phyloP scores from a whole-genome alignment of 2,329 filamentous ascomycete species.

The Hypoxylon rubiginosum region DNA sequence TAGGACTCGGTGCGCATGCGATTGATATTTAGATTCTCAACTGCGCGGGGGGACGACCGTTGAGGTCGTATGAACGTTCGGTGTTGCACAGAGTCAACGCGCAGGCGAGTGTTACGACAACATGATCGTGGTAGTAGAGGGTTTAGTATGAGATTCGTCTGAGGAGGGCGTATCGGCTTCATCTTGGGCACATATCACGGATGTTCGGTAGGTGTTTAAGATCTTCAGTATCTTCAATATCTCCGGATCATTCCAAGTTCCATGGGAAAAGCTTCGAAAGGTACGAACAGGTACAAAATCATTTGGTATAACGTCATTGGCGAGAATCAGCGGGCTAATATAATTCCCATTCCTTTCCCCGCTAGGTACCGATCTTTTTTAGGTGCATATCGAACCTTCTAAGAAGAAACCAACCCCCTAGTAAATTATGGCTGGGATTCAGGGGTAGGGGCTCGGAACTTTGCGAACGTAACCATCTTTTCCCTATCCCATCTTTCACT shows the following conservation, averaged over 20 bases:
- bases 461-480: background rate
- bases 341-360: conserved; percentile 7
- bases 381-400: background rate
- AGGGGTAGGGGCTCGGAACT: background rate
- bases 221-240: background rate
- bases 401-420: background rate
- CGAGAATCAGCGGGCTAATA: conserved; percentile 10
- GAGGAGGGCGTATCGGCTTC: conserved; percentile 36
- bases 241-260: background rate
- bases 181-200: conserved; percentile 33
- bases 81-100: conserved; percentile 36
- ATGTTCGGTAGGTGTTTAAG: background rate
- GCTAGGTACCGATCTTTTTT: background rate
- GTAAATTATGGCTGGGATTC: background rate
- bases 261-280: background rate
- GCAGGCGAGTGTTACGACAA: conserved; percentile 25
- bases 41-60: conserved; percentile 51
- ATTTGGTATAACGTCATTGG: conserved; percentile 5
- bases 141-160: conserved; percentile 10
- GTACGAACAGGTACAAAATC: conserved; percentile 1
- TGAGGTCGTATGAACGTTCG: conserved; percentile 55
- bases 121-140: conserved; percentile 17
- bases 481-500: background rate
- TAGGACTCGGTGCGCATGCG: conserved; percentile 61
- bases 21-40: conserved; percentile 65